Evolutionary conservation across 805 yeast genomes (phyloP), one percentile per base, ranked within the genome.

Genomic region (Jamesozyma gamospora): DNA sequence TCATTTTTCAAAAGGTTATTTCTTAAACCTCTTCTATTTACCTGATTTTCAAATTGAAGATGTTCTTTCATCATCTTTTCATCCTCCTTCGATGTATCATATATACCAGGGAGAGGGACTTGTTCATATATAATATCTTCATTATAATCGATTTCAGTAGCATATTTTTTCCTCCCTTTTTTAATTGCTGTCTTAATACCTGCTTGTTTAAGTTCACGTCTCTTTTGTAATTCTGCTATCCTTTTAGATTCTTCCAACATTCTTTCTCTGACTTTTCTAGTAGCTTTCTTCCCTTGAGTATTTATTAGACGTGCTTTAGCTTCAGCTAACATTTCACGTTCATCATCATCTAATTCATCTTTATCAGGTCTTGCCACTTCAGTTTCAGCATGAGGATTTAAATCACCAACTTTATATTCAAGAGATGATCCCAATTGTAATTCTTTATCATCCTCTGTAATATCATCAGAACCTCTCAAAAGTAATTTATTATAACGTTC

Each of bases 281-380:
- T 84, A 0, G 96, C 96, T 60, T 90, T 90, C 49, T 88, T 87
- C 43, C 97, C 98, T 57, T 82, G 86, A 0, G 96, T 87, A 51
- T 86, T 88, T 11, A 94, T 84, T 46, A 90, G 65, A 49, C 98
- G 72, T 1, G 96, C 95, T 35, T 81, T 72, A 1, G 98, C 98
- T 56, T 92, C 98, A n/a, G 85, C 76, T 7, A 88, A 60, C 96
- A 88, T 86, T 57, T 90, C 96, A 41, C 73, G 65, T 52, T 90
- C 96, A 43, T 85, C 95, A 32, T 86, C 96, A 42, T 79, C 88
- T 69, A 86, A 65, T 21, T 79, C 83, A 12, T 74, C 78, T 2
- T 77, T 75, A 62, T 86, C 95, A 0, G 95, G 95, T 44, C 74
- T 69, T 0, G 96, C 90, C 2, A 85, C 85, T 43, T 73, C 74